Conservation (phyloP, 2,329 filamentous ascomycete genomes). For the Cylindrodendrum hubeiense region DNA sequence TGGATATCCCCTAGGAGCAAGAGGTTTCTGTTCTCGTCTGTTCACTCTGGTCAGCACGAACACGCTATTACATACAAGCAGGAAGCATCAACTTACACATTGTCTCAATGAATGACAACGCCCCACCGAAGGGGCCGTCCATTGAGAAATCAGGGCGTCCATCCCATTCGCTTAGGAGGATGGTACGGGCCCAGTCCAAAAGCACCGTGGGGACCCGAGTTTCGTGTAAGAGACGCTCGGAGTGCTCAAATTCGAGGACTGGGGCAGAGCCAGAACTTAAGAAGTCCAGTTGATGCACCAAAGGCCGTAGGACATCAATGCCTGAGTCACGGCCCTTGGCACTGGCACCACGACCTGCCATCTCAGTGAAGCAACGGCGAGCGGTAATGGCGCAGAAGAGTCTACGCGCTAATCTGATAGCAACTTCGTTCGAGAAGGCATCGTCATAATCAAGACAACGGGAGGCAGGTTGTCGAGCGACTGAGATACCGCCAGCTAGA, state of each 20-base stretch:
- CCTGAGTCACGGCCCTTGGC: slow-evolving; percentile 48
- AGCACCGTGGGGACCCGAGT: slow-evolving; percentile 68
- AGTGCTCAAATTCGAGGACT: slow-evolving; percentile 61
- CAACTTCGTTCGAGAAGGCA: slow-evolving; percentile 71
- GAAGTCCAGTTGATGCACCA: slow-evolving; percentile 67
- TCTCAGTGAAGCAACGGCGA: slow-evolving; percentile 63
- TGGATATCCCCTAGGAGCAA: slow-evolving; percentile 76
- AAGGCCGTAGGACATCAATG: slow-evolving; percentile 59
- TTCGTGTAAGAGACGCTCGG: slow-evolving; percentile 68
- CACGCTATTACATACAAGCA: neutral
- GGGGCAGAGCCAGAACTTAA: slow-evolving; percentile 59
- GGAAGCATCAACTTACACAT: slow-evolving; percentile 70
- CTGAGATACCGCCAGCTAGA: slow-evolving; percentile 59
- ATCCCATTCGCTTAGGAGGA: slow-evolving; percentile 86
- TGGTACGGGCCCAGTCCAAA: slow-evolving; percentile 79
- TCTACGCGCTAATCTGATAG: slow-evolving; percentile 68
- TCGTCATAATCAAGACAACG: slow-evolving; percentile 73
- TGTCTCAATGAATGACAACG: slow-evolving; percentile 78
- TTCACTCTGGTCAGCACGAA: slow-evolving; percentile 22
- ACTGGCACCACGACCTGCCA: slow-evolving; percentile 53
- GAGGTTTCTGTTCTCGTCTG: slow-evolving; percentile 72
- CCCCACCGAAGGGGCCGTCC: slow-evolving; percentile 80
- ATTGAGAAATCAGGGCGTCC: slow-evolving; percentile 77
- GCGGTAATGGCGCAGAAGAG: slow-evolving; percentile 69
- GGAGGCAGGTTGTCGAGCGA: slow-evolving; percentile 59